Conservation (phyloP, 495 filamentous ascomycete species). For the Talaromyces adpressus region DNA sequence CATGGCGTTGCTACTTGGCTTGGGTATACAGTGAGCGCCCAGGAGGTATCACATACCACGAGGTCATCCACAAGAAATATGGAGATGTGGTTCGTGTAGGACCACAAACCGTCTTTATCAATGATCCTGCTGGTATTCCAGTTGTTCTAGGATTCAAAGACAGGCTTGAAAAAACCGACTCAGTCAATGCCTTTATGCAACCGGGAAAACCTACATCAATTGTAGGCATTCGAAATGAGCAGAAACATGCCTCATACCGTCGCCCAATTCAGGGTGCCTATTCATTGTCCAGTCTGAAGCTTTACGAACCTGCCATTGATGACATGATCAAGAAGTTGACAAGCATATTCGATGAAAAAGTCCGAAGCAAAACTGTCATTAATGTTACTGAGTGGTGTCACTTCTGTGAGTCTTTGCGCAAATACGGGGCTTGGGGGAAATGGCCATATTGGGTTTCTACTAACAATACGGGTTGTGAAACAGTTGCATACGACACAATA, state of each 20-base stretch:
- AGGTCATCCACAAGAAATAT: constrained; percentile 40
- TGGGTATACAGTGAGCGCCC: neutral
- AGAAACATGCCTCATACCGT: constrained; percentile 3
- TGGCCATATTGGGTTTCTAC: neutral
- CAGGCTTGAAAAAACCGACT: constrained; percentile 1
- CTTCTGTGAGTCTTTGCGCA: neutral
- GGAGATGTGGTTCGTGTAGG: constrained; percentile 51
- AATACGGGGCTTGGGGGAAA: neutral
- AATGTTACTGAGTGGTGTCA: constrained; percentile 1
- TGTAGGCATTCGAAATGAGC: neutral
- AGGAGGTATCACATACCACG: constrained; percentile 8
- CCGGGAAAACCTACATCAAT: neutral
- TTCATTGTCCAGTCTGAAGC: neutral
- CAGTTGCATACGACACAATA: neutral
- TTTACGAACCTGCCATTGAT: neutral
- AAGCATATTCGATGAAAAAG: neutral
- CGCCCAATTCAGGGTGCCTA: neutral
- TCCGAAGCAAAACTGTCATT: neutral
- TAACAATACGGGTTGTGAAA: neutral
- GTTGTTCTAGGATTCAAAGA: neutral
- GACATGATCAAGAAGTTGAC: neutral
- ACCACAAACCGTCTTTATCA: constrained; percentile 46
- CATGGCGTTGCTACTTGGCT: neutral
- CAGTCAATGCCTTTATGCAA: constrained; percentile 1
- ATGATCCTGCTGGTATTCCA: constrained; percentile 30